These are phyloP conservation scores for Metschnikowia anglica DNA, from an alignment of 805 yeast species.

Conservation along the genomic window DNA sequence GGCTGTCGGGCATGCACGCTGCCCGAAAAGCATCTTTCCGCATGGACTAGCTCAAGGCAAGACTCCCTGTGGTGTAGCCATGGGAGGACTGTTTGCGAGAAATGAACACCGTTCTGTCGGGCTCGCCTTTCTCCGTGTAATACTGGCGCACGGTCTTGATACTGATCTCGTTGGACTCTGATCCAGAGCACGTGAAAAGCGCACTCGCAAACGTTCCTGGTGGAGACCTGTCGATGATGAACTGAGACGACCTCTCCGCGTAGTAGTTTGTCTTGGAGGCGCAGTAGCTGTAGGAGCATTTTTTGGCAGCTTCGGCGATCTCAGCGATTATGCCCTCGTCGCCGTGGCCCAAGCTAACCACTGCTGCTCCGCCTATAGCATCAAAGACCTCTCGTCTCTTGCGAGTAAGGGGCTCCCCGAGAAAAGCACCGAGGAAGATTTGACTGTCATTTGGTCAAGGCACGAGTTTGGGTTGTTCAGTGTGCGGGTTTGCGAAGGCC, in stretches of 20 bases:
- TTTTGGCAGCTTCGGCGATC: slow-evolving; percentile 17
- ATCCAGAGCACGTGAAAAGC: slow-evolving; percentile 21
- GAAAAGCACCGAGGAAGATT: slow-evolving; percentile 7
- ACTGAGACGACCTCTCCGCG: slow-evolving; percentile 19
- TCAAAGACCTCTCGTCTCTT: slow-evolving; percentile 16
- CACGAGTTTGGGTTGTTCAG: background rate
- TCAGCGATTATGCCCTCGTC: slow-evolving; percentile 18
- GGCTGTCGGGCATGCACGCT: slow-evolving; percentile 14
- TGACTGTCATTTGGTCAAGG: slow-evolving; percentile 13
- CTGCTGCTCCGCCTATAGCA: slow-evolving; percentile 22
- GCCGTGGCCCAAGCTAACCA: slow-evolving; percentile 19
- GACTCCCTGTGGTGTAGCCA: slow-evolving; percentile 20
- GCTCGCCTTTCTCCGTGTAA: slow-evolving; percentile 19
- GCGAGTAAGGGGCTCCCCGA: slow-evolving; percentile 17
- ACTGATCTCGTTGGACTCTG: slow-evolving; percentile 22
- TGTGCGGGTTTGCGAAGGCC: no score
- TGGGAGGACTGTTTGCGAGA: slow-evolving; percentile 20
- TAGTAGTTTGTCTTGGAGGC: slow-evolving; percentile 18
- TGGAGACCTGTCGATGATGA: slow-evolving; percentile 19
- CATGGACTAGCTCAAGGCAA: slow-evolving; percentile 16
- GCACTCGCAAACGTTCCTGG: slow-evolving; percentile 17
- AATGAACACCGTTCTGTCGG: slow-evolving; percentile 16
- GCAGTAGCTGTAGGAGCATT: slow-evolving; percentile 16
- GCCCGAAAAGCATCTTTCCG: slow-evolving; percentile 13
- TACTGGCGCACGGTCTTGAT: slow-evolving; percentile 21